Conservation (phyloP, 1,284 basidiomycete genomes). For the Crucibulum parvulum region DNA sequence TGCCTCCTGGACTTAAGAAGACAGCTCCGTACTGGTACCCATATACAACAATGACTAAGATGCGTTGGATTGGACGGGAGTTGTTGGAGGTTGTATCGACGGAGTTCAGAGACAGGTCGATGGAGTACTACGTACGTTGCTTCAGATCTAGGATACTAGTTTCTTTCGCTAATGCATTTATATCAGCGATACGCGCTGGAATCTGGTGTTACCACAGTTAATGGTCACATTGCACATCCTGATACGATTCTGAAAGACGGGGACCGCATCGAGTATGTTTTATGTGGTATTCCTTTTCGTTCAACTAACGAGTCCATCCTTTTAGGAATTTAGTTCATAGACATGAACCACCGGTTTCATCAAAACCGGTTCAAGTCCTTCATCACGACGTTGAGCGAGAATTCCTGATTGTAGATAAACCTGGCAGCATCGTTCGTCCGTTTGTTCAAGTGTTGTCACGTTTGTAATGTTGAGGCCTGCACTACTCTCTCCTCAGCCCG, state of each 20-base stretch:
- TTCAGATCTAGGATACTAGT: neutral
- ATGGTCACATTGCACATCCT: constrained; percentile 83
- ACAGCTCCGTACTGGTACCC: constrained; percentile 83
- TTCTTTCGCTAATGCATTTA: constrained; percentile 8
- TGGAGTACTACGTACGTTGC: constrained; percentile 89
- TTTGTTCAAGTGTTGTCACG: constrained; percentile 10
- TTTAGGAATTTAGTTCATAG: constrained; percentile 90
- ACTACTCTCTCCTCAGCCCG: constrained; percentile 60
- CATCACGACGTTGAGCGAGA: constrained; percentile 80
- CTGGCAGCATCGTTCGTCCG: constrained; percentile 86
- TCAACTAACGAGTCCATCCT: constrained; percentile 1
- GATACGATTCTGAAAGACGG: constrained; percentile 87
- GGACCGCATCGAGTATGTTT: constrained; percentile 86
- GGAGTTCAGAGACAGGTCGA: constrained; percentile 89
- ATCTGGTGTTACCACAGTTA: constrained; percentile 95
- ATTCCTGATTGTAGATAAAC: constrained; percentile 94
- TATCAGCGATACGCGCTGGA: constrained; percentile 86
- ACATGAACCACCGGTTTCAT: constrained; percentile 95
- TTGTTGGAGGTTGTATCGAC: constrained; percentile 88
- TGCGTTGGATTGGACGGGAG: constrained; percentile 87
- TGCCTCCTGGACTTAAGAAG: constrained; percentile 64
- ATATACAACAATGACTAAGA: constrained; percentile 92
- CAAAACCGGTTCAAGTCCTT: constrained; percentile 85
- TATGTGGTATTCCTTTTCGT: constrained; percentile 2
- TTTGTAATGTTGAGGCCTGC: constrained; percentile 5